Percentiles rank a stretch among this genome's conserved stretches.
Conservation (phyloP, 2,329 filamentous ascomycete genomes). For the Colletotrichum simmondsii region DNA sequence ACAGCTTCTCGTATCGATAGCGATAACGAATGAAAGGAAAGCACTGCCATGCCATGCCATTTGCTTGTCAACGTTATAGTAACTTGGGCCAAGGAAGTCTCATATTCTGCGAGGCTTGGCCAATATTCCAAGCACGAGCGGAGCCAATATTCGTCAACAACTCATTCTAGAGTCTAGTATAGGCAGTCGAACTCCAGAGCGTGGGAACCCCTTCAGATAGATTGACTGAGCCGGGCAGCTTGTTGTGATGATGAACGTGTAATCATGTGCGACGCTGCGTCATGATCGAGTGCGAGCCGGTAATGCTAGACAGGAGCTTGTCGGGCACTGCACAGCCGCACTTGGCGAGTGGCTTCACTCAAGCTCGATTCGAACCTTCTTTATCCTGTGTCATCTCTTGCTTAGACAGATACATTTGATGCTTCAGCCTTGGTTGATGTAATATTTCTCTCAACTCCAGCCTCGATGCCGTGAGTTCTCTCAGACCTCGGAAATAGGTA, state of each 20-base stretch:
- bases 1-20: not conserved
- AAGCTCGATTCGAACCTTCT: not conserved
- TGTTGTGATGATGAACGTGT: not conserved
- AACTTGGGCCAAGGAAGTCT: not conserved
- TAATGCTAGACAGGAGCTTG: not conserved
- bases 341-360: constrained; percentile 6
- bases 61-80: not conserved
- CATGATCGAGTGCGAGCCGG: not conserved
- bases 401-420: not conserved
- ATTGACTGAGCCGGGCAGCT: not conserved
- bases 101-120: not conserved
- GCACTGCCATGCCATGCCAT: not conserved
- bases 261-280: not conserved
- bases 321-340: constrained; percentile 24
- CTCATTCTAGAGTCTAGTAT: too few relatives aligned
- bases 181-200: not conserved
- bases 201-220: not conserved
- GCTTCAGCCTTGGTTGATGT: not conserved
- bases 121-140: not conserved
- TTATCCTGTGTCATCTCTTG: not conserved
- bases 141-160: not conserved
- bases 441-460: not conserved
- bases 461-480: not conserved
- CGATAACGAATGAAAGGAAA: not conserved
- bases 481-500: not conserved